phyloP scores from a whole-genome alignment of 2,329 filamentous ascomycete species.

The Leptographium lundbergii region DNA sequence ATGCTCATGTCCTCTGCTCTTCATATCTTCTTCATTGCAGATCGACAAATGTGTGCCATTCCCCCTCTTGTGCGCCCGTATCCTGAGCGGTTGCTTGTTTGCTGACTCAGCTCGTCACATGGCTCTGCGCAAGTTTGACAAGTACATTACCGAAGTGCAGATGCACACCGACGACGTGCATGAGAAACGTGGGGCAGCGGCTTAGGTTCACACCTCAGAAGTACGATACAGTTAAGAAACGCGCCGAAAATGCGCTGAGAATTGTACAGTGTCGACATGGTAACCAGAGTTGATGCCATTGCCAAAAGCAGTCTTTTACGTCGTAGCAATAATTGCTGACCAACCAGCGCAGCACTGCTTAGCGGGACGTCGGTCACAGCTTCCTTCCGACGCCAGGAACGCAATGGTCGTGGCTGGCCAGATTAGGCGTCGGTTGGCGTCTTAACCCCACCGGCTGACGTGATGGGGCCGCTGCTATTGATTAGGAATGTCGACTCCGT shows the following conservation, averaged over 20 bases:
- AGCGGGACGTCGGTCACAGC: not conserved
- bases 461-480: not conserved
- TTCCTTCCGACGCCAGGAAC: not conserved
- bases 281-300: not conserved
- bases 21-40: constrained; percentile 26
- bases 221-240: not conserved
- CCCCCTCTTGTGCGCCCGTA: not conserved
- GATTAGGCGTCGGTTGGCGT: not conserved
- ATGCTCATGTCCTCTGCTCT: not conserved
- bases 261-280: not conserved
- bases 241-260: not conserved
- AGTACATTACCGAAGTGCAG: constrained; percentile 7
- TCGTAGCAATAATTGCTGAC: not conserved
- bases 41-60: not conserved
- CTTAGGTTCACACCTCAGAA: not conserved
- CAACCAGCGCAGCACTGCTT: not conserved
- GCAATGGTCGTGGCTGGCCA: not conserved
- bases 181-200: not conserved
- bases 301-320: not conserved
- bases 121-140: constrained; percentile 6
- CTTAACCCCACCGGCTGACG: not conserved
- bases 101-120: not conserved
- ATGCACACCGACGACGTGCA: not conserved
- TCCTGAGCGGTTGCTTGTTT: not conserved
- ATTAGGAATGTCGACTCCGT: not conserved